phyloP scores from a whole-genome alignment of 2,329 filamentous ascomycete species.

The Monilinia fructigena region DNA sequence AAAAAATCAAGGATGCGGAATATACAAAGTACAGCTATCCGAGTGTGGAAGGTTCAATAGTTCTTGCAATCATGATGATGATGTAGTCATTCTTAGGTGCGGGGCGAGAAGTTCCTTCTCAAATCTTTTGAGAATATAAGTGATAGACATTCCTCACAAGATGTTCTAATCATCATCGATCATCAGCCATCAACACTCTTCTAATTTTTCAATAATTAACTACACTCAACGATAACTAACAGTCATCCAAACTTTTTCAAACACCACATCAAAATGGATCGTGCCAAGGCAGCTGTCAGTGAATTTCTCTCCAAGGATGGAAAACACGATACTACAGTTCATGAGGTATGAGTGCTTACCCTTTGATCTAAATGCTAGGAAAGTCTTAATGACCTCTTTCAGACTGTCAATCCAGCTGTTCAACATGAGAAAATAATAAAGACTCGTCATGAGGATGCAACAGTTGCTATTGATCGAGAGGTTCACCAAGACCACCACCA shows the following conservation, averaged over 20 bases:
- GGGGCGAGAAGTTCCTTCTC: not conserved
- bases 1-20: conserved; percentile 5
- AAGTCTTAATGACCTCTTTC: conserved; percentile 15
- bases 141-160: not conserved
- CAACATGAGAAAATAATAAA: conserved; percentile 59
- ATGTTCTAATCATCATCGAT: conserved; percentile 12
- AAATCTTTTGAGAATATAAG: conserved; percentile 5
- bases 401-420: conserved; percentile 57
- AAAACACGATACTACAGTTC: conserved; percentile 68
- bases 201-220: not conserved
- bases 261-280: conserved; percentile 51
- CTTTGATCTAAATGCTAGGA: not conserved
- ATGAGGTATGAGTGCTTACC: conserved; percentile 47
- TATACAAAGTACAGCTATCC: not conserved
- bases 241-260: conserved; percentile 3
- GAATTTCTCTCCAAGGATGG: conserved; percentile 61
- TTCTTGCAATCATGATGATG: not conserved
- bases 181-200: not conserved
- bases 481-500: conserved; percentile 72
- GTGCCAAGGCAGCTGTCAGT: conserved; percentile 60
- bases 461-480: conserved; percentile 64
- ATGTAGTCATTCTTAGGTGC: conserved; percentile 10
- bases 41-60: not conserved
- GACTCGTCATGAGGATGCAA: conserved; percentile 60
- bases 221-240: not conserved